Base-by-base conservation (phyloP, 2,329 filamentous ascomycete genomes). In the Dactylellina haptotyla region DNA sequence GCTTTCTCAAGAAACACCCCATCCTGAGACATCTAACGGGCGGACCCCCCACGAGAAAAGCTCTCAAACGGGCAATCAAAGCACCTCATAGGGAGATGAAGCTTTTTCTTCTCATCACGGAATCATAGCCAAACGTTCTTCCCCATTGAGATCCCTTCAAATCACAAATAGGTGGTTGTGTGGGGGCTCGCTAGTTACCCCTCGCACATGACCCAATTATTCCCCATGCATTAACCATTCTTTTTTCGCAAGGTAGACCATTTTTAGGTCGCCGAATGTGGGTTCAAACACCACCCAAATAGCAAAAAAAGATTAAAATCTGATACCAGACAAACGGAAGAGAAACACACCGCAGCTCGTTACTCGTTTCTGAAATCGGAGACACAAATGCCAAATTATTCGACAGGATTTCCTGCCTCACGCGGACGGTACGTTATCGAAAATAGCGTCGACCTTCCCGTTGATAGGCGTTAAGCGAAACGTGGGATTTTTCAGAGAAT, bases 391-490 rank as follows among this genome's bases (percentile, higher is more conserved):
- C 26, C 4, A 37, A 39, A 4, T 20, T 46, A 14, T 39, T 54
- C 32, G 16, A 18, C 37, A 9, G 16, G n/a, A 14, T 48, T 59
- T 64, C 61, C 30, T 59, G 58, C 66, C 66, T 71, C 66, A 57
- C 58, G 23, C 32, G 37, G 28, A 63, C 48, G 58, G 50, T 46
- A 64, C 61, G 53, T 64, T 72, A 72, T 72, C 67, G 50, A 65
- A 72, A 72, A 72, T 65, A 72, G 67, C 59, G 67, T 65, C 67
- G 59, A 72, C 67, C 67, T 72, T 72, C 67, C 67, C 67, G 59
- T 65, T 56, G 59, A 72, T 72, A 65, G 67, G 64, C 59, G 67
- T 72, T 72, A 72, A 72, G 67, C 67, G 67, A 72, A 72, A 72
- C 67, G 67, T 72, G 67, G 67, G 67, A 69, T 26, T 67, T 54